phyloP scores from a whole-genome alignment of 1,284 basidiomycete species.

The Coriolopsis trogii region DNA sequence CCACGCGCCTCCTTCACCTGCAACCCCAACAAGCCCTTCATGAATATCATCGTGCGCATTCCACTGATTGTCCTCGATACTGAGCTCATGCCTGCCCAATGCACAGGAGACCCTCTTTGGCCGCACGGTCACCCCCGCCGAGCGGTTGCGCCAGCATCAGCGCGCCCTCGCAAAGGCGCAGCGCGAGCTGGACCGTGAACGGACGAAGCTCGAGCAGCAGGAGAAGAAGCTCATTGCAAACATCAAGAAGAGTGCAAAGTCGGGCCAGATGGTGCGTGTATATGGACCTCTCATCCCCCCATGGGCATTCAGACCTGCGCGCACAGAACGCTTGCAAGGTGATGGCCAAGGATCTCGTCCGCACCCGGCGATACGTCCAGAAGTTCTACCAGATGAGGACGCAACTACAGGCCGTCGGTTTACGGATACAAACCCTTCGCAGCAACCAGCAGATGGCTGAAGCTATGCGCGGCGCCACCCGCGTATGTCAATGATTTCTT shows the following conservation, averaged over 20 bases:
- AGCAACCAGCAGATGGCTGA: constrained; percentile 99
- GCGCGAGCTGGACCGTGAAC: constrained; percentile 95
- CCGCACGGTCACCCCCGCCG: constrained; percentile 91
- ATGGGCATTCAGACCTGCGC: constrained; percentile 12
- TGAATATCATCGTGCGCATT: constrained; percentile 73
- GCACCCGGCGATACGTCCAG: constrained; percentile 93
- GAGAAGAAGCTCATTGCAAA: constrained; percentile 93
- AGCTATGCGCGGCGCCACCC: constrained; percentile 97
- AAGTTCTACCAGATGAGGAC: constrained; percentile 99
- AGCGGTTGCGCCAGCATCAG: constrained; percentile 95
- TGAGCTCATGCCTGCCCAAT: background rate
- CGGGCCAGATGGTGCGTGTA: constrained; percentile 86
- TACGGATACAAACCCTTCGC: constrained; percentile 95
- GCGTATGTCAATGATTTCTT: constrained; percentile 55
- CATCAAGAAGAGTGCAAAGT: constrained; percentile 96
- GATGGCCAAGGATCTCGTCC: constrained; percentile 98
- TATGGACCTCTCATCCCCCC: background rate
- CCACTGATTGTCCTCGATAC: background rate
- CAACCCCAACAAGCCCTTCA: constrained; percentile 35
- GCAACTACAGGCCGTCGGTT: constrained; percentile 93
- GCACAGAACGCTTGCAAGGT: constrained; percentile 94
- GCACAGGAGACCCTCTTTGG: constrained; percentile 92
- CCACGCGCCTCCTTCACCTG: background rate
- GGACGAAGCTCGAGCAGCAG: constrained; percentile 91
- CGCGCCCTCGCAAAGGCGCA: constrained; percentile 95